phyloP scores from a whole-genome alignment of 1,139 yeast genomes.

The Saccharomyces hybrid region DNA sequence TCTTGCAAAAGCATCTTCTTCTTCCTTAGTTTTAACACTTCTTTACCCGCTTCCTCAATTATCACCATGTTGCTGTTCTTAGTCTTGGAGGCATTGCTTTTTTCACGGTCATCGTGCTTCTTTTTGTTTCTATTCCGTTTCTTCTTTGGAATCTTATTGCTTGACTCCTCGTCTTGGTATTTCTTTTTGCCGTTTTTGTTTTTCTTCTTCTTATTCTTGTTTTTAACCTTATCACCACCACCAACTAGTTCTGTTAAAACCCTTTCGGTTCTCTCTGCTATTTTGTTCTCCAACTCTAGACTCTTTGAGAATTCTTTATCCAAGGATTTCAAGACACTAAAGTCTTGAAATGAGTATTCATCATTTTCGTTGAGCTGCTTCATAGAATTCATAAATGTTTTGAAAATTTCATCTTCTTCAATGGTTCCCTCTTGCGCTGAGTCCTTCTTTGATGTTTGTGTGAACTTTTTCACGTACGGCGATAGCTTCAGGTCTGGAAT shows the following conservation, averaged over 20 bases:
- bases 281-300: constrained; percentile 9
- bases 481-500: constrained; percentile 19
- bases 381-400: constrained; percentile 23
- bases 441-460: constrained; percentile 7
- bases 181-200: constrained; percentile 9
- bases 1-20: constrained; percentile 10
- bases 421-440: constrained; percentile 19
- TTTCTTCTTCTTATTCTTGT: constrained; percentile 3
- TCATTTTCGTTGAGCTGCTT: constrained; percentile 15
- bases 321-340: constrained; percentile 23
- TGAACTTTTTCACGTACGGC: constrained; percentile 20
- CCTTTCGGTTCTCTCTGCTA: constrained; percentile 14
- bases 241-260: constrained; percentile 23
- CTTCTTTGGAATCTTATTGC: constrained; percentile 10
- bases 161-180: constrained; percentile 4
- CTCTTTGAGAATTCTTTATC: constrained; percentile 22
- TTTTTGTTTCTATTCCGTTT: constrained; percentile 7
- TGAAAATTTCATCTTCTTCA: constrained; percentile 21
- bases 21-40: constrained; percentile 23
- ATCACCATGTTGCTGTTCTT: constrained; percentile 25
- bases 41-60: constrained; percentile 29
- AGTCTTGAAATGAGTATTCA: constrained; percentile 19
- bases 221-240: constrained; percentile 4
- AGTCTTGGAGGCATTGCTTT: background rate
- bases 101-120: background rate